These are phyloP conservation scores for Borovskyia barvae DNA, from an alignment of 208 protist genomes.

Conservation along the genomic window DNA sequence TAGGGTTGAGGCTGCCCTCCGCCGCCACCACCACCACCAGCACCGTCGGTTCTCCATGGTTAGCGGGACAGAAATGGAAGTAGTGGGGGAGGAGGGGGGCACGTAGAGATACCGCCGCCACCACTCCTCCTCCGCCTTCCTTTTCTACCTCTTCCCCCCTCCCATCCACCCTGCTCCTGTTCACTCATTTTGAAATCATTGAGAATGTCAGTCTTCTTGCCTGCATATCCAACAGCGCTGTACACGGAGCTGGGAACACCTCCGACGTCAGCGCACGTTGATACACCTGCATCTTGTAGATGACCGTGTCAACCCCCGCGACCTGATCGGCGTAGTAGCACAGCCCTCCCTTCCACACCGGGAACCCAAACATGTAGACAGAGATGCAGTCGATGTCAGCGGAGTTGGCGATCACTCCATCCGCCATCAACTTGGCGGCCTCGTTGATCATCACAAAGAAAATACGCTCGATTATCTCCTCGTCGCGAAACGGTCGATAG, in stretches of 20 bases:
- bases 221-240: slow-evolving; percentile 45
- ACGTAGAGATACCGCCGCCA: too few relatives aligned
- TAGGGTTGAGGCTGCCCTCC: too few relatives aligned
- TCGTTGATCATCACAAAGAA: slow-evolving; percentile 91
- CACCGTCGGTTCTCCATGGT: too few relatives aligned
- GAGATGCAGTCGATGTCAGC: slow-evolving; percentile 86
- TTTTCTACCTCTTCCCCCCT: too few relatives aligned
- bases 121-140: too few relatives aligned
- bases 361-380: slow-evolving; percentile 87
- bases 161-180: too few relatives aligned
- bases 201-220: slow-evolving; percentile 47
- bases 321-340: slow-evolving; percentile 71
- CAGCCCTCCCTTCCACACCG: slow-evolving; percentile 73
- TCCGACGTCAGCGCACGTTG: slow-evolving; percentile 36
- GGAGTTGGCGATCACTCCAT: slow-evolving; percentile 59
- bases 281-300: slow-evolving; percentile 67
- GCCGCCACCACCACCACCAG: too few relatives aligned
- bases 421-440: slow-evolving; percentile 74
- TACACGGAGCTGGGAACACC: slow-evolving; percentile 57
- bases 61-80: too few relatives aligned
- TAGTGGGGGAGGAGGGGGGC: too few relatives aligned
- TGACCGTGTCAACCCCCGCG: slow-evolving; percentile 48
- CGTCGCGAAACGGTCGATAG: slow-evolving; percentile 57
- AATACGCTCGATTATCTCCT: slow-evolving; percentile 88
- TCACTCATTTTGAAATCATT: slow-evolving; percentile 7